Conservation (phyloP, 805 yeast genomes). For the Kazachstania viticola region DNA sequence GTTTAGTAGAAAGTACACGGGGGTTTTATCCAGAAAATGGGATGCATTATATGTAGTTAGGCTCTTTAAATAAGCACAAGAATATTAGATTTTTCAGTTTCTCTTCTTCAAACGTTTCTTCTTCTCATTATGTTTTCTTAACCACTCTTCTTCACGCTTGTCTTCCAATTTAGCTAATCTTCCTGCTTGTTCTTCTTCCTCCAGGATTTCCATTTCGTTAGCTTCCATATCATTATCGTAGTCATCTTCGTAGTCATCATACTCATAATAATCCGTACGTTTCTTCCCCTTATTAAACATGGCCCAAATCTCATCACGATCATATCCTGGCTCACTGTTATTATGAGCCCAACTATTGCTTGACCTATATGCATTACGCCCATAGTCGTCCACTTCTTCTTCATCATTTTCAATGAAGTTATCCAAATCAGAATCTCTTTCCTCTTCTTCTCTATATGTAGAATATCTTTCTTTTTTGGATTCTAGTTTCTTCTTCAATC, state of each 20-base stretch:
- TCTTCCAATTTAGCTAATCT: slow-evolving; percentile 70
- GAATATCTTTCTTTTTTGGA: slow-evolving; percentile 8
- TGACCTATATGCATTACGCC: slow-evolving; percentile 31
- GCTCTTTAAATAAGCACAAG: too few relatives aligned
- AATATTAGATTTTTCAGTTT: too few relatives aligned
- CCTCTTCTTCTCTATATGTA: slow-evolving; percentile 2
- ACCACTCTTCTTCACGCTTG: slow-evolving; percentile 50
- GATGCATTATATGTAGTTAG: too few relatives aligned
- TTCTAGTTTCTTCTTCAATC: slow-evolving; percentile 37
- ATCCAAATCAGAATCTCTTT: slow-evolving; percentile 14
- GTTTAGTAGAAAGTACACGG: too few relatives aligned
- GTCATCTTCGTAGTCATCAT: slow-evolving; percentile 31
- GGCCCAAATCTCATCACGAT: slow-evolving; percentile 82
- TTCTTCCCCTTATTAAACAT: slow-evolving; percentile 56
- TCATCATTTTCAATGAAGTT: slow-evolving; percentile 31
- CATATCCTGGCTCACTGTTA: slow-evolving; percentile 40
- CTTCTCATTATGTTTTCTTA: slow-evolving; percentile 36
- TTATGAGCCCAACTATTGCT: background rate
- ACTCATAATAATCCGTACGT: slow-evolving; percentile 34
- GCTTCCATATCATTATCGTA: slow-evolving; percentile 80
- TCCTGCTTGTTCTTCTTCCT: slow-evolving; percentile 66
- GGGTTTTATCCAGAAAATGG: too few relatives aligned
- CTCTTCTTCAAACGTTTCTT: slow-evolving; percentile 29
- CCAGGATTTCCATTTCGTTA: slow-evolving; percentile 76
- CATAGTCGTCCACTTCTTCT: slow-evolving; percentile 40